These are phyloP conservation scores for Brassica napus DNA, from an alignment of 345 rosid species.

Conservation along the genomic window DNA sequence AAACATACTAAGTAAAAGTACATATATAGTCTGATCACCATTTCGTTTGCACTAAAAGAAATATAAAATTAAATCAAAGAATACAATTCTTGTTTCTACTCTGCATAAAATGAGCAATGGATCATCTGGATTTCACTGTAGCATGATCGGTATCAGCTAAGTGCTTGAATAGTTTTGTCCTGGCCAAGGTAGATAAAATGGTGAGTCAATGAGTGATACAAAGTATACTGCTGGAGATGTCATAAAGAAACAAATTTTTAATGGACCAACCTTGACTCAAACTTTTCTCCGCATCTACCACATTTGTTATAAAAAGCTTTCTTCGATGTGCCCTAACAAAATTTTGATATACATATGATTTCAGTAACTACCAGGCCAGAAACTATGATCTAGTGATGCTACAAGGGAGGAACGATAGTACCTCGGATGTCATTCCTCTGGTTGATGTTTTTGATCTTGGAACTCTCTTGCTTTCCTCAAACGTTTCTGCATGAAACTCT, in stretches of 20 bases:
- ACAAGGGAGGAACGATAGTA: conserved; percentile 29
- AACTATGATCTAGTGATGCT: conserved; percentile 7
- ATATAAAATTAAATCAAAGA: conserved; percentile 30
- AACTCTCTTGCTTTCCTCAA: conserved; percentile 46
- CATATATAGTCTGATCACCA: not conserved
- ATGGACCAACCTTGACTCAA: conserved; percentile 68
- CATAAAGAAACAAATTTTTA: conserved; percentile 12
- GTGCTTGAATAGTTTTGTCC: conserved; percentile 76
- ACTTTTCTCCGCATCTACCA: conserved; percentile 79
- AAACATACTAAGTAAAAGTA: no score
- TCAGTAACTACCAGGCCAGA: not conserved
- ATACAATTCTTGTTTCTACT: conserved; percentile 22
- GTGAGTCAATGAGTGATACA: conserved; percentile 1
- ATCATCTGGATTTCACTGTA: conserved; percentile 53
- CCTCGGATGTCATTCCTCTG: conserved; percentile 83
- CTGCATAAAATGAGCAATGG: conserved; percentile 18
- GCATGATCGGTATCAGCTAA: conserved; percentile 81
- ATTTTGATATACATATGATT: conserved; percentile 4
- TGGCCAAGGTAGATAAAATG: conserved; percentile 34
- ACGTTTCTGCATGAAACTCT: conserved; percentile 6
- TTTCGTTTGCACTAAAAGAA: conserved; percentile 8
- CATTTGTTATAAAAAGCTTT: conserved; percentile 53
- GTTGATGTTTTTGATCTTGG: conserved; percentile 57
- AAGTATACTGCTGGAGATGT: not conserved
- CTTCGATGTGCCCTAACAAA: conserved; percentile 56